phyloP scores from a whole-genome alignment of 2,329 filamentous ascomycete species.

The Aspergillus versicolor region DNA sequence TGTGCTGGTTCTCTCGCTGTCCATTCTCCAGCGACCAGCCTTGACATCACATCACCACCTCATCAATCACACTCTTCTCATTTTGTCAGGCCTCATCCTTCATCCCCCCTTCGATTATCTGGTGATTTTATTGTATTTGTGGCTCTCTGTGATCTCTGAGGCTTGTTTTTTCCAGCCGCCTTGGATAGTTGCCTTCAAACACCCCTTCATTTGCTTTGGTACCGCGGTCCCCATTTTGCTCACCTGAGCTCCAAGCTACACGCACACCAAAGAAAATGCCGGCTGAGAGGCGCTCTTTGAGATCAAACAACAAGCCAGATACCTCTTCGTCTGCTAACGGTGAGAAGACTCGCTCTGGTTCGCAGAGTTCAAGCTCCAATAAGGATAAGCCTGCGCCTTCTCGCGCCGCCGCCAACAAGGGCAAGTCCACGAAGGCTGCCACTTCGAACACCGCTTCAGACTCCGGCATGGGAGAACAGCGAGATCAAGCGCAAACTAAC shows the following conservation, averaged over 20 bases:
- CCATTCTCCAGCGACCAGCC: conserved; percentile 24
- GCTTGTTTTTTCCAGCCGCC: conserved; percentile 15
- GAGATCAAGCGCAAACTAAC: conserved; percentile 68
- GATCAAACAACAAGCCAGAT: conserved; percentile 49
- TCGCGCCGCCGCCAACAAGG: conserved; percentile 43
- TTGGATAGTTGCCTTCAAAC: conserved; percentile 17
- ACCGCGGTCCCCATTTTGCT: conserved; percentile 27
- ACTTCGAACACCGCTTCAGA: conserved; percentile 36
- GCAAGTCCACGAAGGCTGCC: conserved; percentile 39
- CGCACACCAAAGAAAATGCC: conserved; percentile 41
- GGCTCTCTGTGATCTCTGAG: conserved; percentile 7
- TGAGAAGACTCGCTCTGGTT: conserved; percentile 45
- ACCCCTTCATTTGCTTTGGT: conserved; percentile 29
- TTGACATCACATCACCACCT: conserved; percentile 42
- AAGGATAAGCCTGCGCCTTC: conserved; percentile 47
- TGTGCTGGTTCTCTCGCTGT: conserved; percentile 31
- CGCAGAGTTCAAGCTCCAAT: conserved; percentile 43
- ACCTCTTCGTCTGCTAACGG: conserved; percentile 48
- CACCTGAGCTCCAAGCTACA: conserved; percentile 32
- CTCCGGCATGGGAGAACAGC: conserved; percentile 61
- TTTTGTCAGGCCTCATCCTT: conserved; percentile 8
- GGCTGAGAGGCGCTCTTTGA: conserved; percentile 46
- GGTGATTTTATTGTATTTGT: conserved; percentile 14
- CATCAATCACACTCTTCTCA: conserved; percentile 22
- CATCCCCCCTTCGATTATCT: conserved; percentile 25